Conservation (phyloP, 805 yeast species). For the Myxozyma nipponensis region DNA sequence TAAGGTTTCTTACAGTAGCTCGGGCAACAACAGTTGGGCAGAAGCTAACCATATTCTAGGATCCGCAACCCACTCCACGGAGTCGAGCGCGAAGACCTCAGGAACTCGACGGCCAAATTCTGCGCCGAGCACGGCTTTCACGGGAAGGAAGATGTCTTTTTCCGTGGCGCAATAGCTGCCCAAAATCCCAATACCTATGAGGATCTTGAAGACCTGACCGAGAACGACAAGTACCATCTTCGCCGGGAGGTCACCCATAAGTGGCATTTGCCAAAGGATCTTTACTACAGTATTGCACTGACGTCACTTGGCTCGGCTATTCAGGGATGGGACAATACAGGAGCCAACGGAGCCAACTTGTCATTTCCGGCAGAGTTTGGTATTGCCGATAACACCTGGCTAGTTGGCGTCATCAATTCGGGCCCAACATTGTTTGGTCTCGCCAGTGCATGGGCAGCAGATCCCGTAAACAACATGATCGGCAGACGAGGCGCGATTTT, state of each 20-base stretch:
- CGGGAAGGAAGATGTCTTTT: constrained; percentile 29
- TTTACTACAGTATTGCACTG: constrained; percentile 50
- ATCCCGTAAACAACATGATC: constrained; percentile 45
- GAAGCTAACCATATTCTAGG: too few species aligned
- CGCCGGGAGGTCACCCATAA: constrained; percentile 48
- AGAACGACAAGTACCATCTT: constrained; percentile 33
- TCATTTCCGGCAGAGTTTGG: constrained; percentile 43
- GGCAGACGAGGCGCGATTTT: constrained; percentile 61
- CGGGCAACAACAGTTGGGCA: too few species aligned
- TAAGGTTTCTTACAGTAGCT: too few species aligned
- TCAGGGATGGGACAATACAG: constrained; percentile 70
- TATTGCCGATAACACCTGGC: constrained; percentile 35
- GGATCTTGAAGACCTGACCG: constrained; percentile 41
- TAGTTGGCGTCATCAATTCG: constrained; percentile 56
- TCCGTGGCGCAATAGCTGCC: constrained; percentile 53
- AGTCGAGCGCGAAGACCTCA: too few species aligned
- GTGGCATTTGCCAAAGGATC: constrained; percentile 41
- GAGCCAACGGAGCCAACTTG: constrained; percentile 60
- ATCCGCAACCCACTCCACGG: too few species aligned
- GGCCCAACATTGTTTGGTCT: constrained; percentile 62
- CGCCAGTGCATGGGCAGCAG: constrained; percentile 51
- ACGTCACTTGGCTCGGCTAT: constrained; percentile 66
- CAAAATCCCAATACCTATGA: constrained; percentile 41
- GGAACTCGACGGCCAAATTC: too few species aligned
- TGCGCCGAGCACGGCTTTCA: constrained; percentile 30